A percentile compares a stretch with the other conserved stretches of the same genome.
These are phyloP conservation scores for Neocallimastix lanati DNA, from an alignment of 192 early-diverging fungal species.

Conservation along the genomic window DNA sequence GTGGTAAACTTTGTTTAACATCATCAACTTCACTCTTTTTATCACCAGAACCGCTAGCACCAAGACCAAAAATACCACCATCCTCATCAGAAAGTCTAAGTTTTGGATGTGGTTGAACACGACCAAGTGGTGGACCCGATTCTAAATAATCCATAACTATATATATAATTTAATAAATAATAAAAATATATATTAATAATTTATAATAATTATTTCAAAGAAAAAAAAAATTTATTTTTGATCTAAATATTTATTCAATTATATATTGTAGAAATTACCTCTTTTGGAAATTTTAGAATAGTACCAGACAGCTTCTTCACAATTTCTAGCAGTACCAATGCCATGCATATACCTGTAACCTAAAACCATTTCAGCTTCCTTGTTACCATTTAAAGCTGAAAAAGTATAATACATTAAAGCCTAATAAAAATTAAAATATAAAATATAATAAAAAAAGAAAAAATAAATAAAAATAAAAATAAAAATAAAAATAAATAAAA, in stretches of 20 bases:
- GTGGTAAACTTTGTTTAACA: conserved; percentile 69
- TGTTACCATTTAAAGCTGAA: conserved; percentile 56
- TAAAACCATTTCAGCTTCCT: conserved; percentile 58
- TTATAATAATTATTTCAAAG: not conserved
- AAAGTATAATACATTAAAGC: conserved; percentile 60
- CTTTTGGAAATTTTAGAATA: conserved; percentile 66
- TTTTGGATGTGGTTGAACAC: conserved; percentile 40
- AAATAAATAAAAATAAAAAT: no score
- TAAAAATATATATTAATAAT: conserved; percentile 2
- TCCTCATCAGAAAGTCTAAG: conserved; percentile 51
- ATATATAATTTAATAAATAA: conserved; percentile 1
- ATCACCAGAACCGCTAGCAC: conserved; percentile 29
- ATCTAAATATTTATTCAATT: no score
- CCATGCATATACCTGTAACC: conserved; percentile 70
- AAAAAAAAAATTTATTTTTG: no score
- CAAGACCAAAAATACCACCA: conserved; percentile 74
- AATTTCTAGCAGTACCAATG: conserved; percentile 59
- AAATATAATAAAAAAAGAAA: no score
- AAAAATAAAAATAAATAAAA: no score
- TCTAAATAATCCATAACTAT: conserved; percentile 48
- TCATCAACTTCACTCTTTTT: conserved; percentile 16
- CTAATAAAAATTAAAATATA: conserved; percentile 10
- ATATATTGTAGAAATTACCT: conserved; percentile 17
- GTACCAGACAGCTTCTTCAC: conserved; percentile 53
- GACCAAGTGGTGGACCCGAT: conserved; percentile 70